phyloP scores from a whole-genome alignment of 2,329 filamentous ascomycete genomes.

The Thielaviopsis populi region DNA sequence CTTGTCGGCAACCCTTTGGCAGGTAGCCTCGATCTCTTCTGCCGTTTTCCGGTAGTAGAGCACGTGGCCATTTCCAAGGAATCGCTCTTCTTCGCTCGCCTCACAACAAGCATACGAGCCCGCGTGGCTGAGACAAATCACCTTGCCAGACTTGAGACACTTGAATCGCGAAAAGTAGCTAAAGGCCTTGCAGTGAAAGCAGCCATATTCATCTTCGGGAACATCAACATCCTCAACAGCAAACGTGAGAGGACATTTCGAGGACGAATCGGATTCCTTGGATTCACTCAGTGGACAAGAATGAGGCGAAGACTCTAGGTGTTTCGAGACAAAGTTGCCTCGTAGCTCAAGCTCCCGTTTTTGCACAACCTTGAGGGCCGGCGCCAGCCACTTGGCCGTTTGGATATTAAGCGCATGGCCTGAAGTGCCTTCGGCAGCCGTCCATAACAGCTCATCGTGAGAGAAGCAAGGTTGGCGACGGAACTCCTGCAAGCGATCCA shows the following conservation, averaged over 20 bases:
- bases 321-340: constrained; percentile 50
- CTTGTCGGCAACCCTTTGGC: constrained; percentile 71
- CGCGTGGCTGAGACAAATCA: constrained; percentile 69
- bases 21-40: constrained; percentile 48
- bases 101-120: constrained; percentile 71
- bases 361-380: constrained; percentile 65
- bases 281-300: constrained; percentile 34
- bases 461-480: constrained; percentile 91
- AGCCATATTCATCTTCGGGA: constrained; percentile 85
- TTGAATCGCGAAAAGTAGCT: constrained; percentile 82
- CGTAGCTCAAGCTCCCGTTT: constrained; percentile 57
- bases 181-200: constrained; percentile 81
- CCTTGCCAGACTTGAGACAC: constrained; percentile 67
- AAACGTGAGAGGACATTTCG: constrained; percentile 44
- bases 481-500: constrained; percentile 74
- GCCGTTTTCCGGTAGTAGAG: constrained; percentile 65
- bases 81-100: constrained; percentile 48
- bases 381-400: constrained; percentile 87
- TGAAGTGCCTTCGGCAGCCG: constrained; percentile 65
- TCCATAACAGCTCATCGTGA: constrained; percentile 86
- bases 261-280: neutral
- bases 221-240: constrained; percentile 58
- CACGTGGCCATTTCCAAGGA: constrained; percentile 52
- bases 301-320: constrained; percentile 41
- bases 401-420: constrained; percentile 54